Evolutionary conservation across 345 rosid species (phyloP), one percentile per base, ranked within the genome.

Genomic region (Linum tenue): DNA sequence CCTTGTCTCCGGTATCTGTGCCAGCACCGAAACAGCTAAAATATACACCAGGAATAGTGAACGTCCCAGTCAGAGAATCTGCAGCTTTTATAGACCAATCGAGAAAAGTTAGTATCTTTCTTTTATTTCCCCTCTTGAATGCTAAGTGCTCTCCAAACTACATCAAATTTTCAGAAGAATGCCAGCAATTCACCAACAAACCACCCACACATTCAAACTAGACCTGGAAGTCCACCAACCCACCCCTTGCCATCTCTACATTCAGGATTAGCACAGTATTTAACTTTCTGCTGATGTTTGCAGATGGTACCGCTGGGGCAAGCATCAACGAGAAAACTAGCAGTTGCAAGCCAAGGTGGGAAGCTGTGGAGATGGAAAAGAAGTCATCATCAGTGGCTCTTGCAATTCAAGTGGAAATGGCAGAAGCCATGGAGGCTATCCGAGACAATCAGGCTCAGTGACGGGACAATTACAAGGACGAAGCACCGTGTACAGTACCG

Each of bases 1-100:
- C 78, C 66, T 73, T 72, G 53, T 87, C 90, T 66, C 63, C 75
- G 17, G 62, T 42, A 17, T 71, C 70, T 35, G 70, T 66, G 62
- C 70, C 67, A 61, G 70, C 67, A 5, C 67, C 56, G 36, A 71
- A 71, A 51, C 75, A 61, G 62, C 70, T 71, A 37, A 71, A 71
- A 36, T 62, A 59, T 62, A 60, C 59, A 22, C 75, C 75, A 5
- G 63, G 66, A 4, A 65, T 65, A 51, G 70, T 61, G 39, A 60
- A 65, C 41, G 74, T 61, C 12, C 37, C 70, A 31, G 59, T 36
- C 64, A 60, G 65, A 60, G 70, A 71, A 60, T 50, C 69, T 2
- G 70, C 48, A 42, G 62, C 61, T 43, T 71, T 65, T 37, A 8
- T 65, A 41, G 74, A 66, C 11, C 62, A 55, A 43, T 59, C 62